phyloP scores from a whole-genome alignment of 129 eudicot genomes.

The Apium graveolens region DNA sequence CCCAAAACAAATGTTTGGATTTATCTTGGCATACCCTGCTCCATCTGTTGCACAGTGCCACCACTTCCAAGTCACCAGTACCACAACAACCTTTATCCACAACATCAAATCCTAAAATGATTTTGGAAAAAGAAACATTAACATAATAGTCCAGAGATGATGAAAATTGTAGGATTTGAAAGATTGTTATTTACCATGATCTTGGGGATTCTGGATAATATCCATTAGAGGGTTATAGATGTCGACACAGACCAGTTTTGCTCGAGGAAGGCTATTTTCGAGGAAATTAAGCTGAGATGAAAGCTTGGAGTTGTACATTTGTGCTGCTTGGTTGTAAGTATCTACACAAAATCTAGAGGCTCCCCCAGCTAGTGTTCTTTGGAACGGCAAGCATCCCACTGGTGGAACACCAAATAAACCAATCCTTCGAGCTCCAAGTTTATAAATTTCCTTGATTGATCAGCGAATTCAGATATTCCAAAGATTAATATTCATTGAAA shows the following conservation, averaged over 20 bases:
- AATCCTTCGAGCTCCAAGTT: constrained; percentile 31
- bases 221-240: constrained; percentile 30
- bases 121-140: background rate
- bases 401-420: constrained; percentile 30
- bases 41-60: constrained; percentile 28
- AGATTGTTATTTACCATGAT: constrained; percentile 25
- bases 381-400: constrained; percentile 48
- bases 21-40: constrained; percentile 27
- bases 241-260: constrained; percentile 33
- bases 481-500: background rate
- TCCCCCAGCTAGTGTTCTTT: constrained; percentile 44
- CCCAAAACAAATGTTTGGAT: constrained; percentile 49
- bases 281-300: constrained; percentile 19
- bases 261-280: constrained; percentile 8
- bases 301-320: constrained; percentile 31
- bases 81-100: constrained; percentile 55
- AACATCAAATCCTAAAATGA: constrained; percentile 18
- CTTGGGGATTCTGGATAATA: constrained; percentile 32
- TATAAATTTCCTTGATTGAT: constrained; percentile 20
- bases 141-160: background rate
- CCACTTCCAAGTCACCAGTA: constrained; percentile 42
- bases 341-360: constrained; percentile 22
- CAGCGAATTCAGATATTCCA: background rate
- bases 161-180: background rate
- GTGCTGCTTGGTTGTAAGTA: constrained; percentile 34